These are phyloP conservation scores for Trichocomaceae sp. DNA, from an alignment of 2,329 filamentous ascomycete species.

Conservation along the genomic window DNA sequence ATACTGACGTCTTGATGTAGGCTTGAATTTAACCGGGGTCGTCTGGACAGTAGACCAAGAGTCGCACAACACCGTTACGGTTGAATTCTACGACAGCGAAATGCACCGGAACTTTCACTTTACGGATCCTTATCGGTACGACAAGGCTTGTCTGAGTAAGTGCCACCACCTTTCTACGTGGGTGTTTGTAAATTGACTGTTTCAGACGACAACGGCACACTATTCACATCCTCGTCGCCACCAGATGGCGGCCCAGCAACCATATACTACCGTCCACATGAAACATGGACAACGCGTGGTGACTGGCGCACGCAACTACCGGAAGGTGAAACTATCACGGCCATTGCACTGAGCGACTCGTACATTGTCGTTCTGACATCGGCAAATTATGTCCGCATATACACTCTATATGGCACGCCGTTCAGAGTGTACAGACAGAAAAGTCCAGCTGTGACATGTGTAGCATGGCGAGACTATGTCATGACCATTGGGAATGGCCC, in stretches of 20 bases:
- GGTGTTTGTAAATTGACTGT: slow-evolving; percentile 18
- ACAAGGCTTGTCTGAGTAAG: slow-evolving; percentile 81
- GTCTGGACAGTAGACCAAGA: slow-evolving; percentile 98
- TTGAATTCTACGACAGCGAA: slow-evolving; percentile 95
- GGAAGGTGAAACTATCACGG: slow-evolving; percentile 70
- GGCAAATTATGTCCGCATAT: slow-evolving; percentile 82
- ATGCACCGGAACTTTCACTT: slow-evolving; percentile 93
- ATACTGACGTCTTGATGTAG: slow-evolving; percentile 28
- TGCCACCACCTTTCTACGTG: slow-evolving; percentile 8
- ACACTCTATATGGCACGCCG: slow-evolving; percentile 85
- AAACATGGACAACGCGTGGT: slow-evolving; percentile 84
- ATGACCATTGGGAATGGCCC: slow-evolving; percentile 91
- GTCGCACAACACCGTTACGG: slow-evolving; percentile 84
- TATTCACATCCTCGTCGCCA: slow-evolving; percentile 71
- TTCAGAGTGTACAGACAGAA: slow-evolving; percentile 88
- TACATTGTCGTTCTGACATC: slow-evolving; percentile 87
- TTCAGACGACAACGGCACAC: slow-evolving; percentile 65
- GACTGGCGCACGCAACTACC: slow-evolving; percentile 92
- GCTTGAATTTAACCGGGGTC: slow-evolving; percentile 82
- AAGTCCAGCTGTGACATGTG: slow-evolving; percentile 86
- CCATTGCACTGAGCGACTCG: slow-evolving; percentile 84
- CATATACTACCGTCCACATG: slow-evolving; percentile 94
- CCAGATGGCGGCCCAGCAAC: slow-evolving; percentile 62
- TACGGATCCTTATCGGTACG: slow-evolving; percentile 90
- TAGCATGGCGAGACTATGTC: slow-evolving; percentile 93